Base-by-base conservation (phyloP, 257 asterid genomes). In the Misopates orontium region DNA sequence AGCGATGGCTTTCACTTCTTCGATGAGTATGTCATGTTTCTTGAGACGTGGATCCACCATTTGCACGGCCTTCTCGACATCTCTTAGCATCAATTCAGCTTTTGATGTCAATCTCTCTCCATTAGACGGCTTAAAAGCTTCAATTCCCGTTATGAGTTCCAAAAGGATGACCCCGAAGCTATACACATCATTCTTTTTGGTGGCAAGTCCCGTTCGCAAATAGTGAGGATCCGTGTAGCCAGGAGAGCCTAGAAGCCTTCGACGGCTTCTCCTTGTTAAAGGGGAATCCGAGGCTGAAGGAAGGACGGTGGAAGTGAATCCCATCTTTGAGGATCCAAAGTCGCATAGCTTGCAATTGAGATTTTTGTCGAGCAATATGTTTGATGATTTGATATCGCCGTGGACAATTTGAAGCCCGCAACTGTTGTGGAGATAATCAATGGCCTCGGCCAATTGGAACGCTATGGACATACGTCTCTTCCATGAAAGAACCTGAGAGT, bases 141-240 rank as follows among this genome's bases (percentile, higher is more conserved):
- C 88, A 17, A 74, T 41, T 48, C 97, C 97, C 0, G 95, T 84
- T 7, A 89, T 75, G 53, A 89, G 79, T 56, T 89, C 95, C 77
- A 87, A 50, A 9, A 87, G 19, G 5, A 85, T 50, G 6, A 85
- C 84, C 8, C 95, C 97, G 1, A 78, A 89, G 68, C 94, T 82
- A 63, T 83, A 89, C 0, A 87, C 69, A 7, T 87, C 97, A 9
- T 89, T 89, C 77, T 83, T 80, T 28, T 82, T 82, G 8, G 97
- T 84, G 10, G 84, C 83, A 7, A 87, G 70, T 54, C 95, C 95
- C 0, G 91, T 84, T 60, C 81, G 69, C 20, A 89, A 68, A 24
- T 87, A 89, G 51, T 79, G 83, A 21, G 94, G 97, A 70, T 90
- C 95, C 11, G 85, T 73, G 72, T 90, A 90, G 0, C 97, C 95